phyloP scores from a whole-genome alignment of 2,329 filamentous ascomycete species.

The Aspergillus pseudoterreus region DNA sequence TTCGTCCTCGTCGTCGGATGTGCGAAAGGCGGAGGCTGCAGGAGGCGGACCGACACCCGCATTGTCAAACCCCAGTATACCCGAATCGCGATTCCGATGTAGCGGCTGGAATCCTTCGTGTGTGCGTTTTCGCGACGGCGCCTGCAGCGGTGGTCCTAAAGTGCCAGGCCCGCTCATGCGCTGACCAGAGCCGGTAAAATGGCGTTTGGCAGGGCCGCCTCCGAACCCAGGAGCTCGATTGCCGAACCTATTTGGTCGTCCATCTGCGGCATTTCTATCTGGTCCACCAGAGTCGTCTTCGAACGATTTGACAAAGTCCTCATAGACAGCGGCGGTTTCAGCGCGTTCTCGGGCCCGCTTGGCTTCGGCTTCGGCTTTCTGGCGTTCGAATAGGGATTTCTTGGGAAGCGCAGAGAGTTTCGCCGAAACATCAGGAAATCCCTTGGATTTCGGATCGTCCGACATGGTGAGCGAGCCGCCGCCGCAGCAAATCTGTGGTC shows the following conservation, averaged over 20 bases:
- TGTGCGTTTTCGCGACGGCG: slow-evolving; percentile 42
- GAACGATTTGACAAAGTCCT: slow-evolving; percentile 77
- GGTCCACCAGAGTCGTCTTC: slow-evolving; percentile 39
- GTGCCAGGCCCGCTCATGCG: slow-evolving; percentile 49
- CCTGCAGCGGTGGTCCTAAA: slow-evolving; percentile 42
- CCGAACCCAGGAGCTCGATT: slow-evolving; percentile 33
- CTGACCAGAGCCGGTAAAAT: slow-evolving; percentile 52
- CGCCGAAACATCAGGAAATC: slow-evolving; percentile 68
- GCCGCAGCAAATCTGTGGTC: slow-evolving; percentile 17
- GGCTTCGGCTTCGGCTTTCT: slow-evolving; percentile 84
- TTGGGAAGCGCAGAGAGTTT: slow-evolving; percentile 78
- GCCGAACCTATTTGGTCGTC: slow-evolving; percentile 24
- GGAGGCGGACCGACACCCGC: slow-evolving; percentile 9
- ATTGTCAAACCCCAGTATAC: slow-evolving; percentile 41
- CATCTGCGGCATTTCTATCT: slow-evolving; percentile 18
- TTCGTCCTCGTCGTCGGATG: slow-evolving; percentile 45
- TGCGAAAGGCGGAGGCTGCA: slow-evolving; percentile 38
- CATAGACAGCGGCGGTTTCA: slow-evolving; percentile 81
- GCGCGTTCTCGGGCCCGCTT: slow-evolving; percentile 80
- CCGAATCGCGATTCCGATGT: slow-evolving; percentile 37
- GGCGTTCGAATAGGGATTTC: slow-evolving; percentile 82
- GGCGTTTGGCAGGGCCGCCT: slow-evolving; percentile 53
- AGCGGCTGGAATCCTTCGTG: slow-evolving; percentile 38
- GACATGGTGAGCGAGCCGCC: slow-evolving; percentile 30
- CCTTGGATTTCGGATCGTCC: slow-evolving; percentile 35